phyloP scores from a whole-genome alignment of 108 stramenopile genomes.

The Mediolabrus comicus region DNA sequence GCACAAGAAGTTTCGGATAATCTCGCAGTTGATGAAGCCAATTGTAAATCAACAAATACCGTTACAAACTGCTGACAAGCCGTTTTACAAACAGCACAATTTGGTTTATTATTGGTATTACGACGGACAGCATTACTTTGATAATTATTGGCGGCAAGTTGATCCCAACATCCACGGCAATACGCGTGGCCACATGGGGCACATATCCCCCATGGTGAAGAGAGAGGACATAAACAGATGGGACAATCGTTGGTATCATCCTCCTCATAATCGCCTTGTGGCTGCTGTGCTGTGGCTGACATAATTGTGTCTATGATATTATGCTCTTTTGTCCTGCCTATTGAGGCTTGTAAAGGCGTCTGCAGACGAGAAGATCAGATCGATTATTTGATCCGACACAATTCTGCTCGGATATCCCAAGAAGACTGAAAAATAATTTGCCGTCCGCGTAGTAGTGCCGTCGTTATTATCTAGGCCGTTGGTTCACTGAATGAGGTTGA shows the following conservation, averaged over 20 bases:
- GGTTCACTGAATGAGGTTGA: too few relatives aligned
- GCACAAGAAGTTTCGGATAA: background rate
- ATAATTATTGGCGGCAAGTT: constrained; percentile 7
- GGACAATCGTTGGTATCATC: constrained; percentile 14
- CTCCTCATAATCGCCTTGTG: background rate
- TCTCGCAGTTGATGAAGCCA: background rate
- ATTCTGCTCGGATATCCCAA: too few relatives aligned
- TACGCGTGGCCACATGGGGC: constrained; percentile 21
- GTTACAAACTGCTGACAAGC: constrained; percentile 5
- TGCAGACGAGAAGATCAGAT: too few relatives aligned
- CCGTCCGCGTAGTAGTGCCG: too few relatives aligned
- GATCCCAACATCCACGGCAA: constrained; percentile 20
- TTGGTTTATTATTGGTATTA: background rate
- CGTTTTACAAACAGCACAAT: constrained; percentile 30
- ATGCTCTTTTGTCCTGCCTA: too few relatives aligned
- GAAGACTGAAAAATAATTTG: too few relatives aligned
- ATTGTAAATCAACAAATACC: constrained; percentile 31
- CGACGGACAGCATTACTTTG: background rate
- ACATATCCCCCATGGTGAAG: constrained; percentile 10
- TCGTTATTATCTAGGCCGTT: too few relatives aligned
- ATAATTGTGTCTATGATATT: background rate
- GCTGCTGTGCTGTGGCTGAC: background rate
- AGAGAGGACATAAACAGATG: constrained; percentile 25
- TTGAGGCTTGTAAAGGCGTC: too few relatives aligned
- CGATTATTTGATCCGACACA: too few relatives aligned